phyloP scores from a whole-genome alignment of 2,329 filamentous ascomycete genomes.

The Scleromitrula shiraiana region DNA sequence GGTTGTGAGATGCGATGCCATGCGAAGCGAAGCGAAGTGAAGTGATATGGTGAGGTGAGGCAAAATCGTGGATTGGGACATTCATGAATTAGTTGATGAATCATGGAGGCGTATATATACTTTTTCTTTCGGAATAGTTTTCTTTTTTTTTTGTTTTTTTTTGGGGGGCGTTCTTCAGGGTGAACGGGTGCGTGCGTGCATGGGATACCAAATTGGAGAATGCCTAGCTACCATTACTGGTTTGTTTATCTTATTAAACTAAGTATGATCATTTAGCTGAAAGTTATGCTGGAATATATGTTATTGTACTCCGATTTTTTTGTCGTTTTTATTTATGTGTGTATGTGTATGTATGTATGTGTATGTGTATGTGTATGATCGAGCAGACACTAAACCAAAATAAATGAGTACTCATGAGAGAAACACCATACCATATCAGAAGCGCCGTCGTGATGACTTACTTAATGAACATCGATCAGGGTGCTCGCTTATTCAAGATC shows the following conservation, averaged over 20 bases:
- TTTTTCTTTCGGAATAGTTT: neutral
- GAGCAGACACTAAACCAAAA: neutral
- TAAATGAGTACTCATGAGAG: neutral
- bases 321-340: neutral
- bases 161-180: neutral
- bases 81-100: neutral
- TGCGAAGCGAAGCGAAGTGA: no score
- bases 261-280: no score
- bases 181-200: no score
- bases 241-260: no score
- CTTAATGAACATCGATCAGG: no score
- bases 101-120: no score
- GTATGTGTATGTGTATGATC: constrained; percentile 15
- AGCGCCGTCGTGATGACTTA: no score
- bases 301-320: constrained; percentile 9
- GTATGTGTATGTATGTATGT: constrained; percentile 22
- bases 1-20: neutral
- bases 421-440: no score
- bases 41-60: neutral
- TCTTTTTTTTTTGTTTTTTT: neutral
- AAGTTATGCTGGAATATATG: constrained; percentile 13
- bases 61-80: neutral
- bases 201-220: constrained; percentile 7
- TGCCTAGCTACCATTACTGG: constrained; percentile 8
- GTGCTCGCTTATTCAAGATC: no score